Evolutionary conservation across 2,329 filamentous ascomycete genomes (phyloP), one percentile per base, ranked within the genome.

Genomic region (Pyrenophora graminea): DNA sequence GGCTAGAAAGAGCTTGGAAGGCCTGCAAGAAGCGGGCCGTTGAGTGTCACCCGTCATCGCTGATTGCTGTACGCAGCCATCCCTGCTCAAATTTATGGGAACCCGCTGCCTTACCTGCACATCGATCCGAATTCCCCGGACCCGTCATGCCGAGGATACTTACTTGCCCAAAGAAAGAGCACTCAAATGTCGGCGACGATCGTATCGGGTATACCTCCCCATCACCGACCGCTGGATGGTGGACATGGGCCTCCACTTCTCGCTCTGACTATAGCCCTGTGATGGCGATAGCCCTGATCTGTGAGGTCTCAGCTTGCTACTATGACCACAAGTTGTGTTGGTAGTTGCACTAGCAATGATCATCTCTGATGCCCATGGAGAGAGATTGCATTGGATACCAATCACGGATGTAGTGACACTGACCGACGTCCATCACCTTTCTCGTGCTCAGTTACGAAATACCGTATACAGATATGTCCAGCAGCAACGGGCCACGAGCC

Each of bases 361-460:
- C 13, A 45, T n/a, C 7, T 13, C 23, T 36, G 38, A 39, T 18
- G 10, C 25, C 13, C 17, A 47, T 34, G 18, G 39, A 33, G 34
- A 48, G 37, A 48, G 51, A 62, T 55, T 45, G 40, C 55, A 62
- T 54, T 30, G 39, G 43, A 39, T 45, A 32, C 45, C 37, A 34
- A 55, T 27, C 32, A 45, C 39, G 47, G 40, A 44, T 37, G 30
- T 34, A 40, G 51, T 48, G 39, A 36, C 46, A 53, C 55, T 42
- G 33, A 43, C 34, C 51, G 10, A 32, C 30, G 18, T 55, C 48
- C 33, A 27, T 45, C 34, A 44, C 27, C 25, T 38, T 30, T 30
- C 34, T 55, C 30, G 36, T 47, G 31, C 42, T 31, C 39, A 31
- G n/a, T 34, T 39, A 15, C 33, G 23, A 23, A 32, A 10, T 38